phyloP scores from a whole-genome alignment of 1,284 basidiomycete species.

The Tylopilus sp. region DNA sequence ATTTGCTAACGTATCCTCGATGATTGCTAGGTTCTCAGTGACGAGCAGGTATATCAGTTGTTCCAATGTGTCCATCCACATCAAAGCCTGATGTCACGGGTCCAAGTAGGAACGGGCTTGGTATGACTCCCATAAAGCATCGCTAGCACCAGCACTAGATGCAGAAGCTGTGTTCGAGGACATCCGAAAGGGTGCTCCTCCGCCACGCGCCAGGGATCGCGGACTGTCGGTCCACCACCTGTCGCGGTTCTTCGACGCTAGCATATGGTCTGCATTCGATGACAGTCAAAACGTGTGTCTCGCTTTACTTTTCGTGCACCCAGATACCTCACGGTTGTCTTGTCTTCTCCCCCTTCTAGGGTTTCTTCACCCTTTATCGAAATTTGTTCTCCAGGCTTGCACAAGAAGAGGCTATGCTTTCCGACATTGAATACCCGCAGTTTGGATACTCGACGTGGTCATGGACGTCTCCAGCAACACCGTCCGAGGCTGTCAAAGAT shows the following conservation, averaged over 20 bases:
- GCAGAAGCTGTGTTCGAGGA: constrained; percentile 81
- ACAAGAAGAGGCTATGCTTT: constrained; percentile 73
- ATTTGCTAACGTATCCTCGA: background rate
- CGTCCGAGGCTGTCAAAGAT: constrained; percentile 49
- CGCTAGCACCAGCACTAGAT: constrained; percentile 80
- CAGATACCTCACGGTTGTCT: background rate
- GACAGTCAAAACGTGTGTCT: constrained; percentile 64
- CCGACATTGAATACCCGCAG: constrained; percentile 63
- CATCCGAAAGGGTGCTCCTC: constrained; percentile 68
- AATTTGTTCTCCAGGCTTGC: constrained; percentile 85
- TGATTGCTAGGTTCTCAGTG: constrained; percentile 68
- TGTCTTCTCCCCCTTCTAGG: constrained; percentile 43
- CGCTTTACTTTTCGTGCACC: constrained; percentile 3
- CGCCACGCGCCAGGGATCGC: constrained; percentile 68
- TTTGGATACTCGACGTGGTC: constrained; percentile 82
- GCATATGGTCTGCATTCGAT: constrained; percentile 68
- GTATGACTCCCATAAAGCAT: constrained; percentile 95
- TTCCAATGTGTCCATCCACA: background rate
- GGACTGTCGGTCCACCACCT: constrained; percentile 82
- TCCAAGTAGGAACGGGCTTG: constrained; percentile 88
- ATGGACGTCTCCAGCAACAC: constrained; percentile 52
- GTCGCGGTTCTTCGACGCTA: constrained; percentile 80
- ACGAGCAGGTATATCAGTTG: constrained; percentile 72
- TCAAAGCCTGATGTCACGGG: constrained; percentile 18
- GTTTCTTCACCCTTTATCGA: constrained; percentile 89